phyloP scores from a whole-genome alignment of 2,329 filamentous ascomycete genomes.

The Colletotrichum ledebouriae region DNA sequence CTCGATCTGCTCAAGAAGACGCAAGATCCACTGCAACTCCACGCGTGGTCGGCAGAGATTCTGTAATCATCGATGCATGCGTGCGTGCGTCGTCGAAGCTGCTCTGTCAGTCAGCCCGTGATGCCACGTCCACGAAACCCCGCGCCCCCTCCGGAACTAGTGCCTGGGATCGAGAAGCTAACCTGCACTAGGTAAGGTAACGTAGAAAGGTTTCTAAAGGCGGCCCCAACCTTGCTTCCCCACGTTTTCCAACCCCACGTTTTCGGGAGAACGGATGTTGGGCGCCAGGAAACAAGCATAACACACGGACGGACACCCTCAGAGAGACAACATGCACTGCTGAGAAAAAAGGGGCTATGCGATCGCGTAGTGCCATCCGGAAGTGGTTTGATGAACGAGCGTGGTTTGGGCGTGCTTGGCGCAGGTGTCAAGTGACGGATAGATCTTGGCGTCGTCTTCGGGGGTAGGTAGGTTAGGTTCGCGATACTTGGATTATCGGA shows the following conservation, averaged over 20 bases:
- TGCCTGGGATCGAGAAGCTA: too few relatives aligned
- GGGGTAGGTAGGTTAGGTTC: too few relatives aligned
- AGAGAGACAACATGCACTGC: not conserved
- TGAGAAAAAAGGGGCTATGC: not conserved
- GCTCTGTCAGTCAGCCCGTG: not conserved
- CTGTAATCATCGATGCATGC: too few relatives aligned
- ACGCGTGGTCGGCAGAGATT: not conserved
- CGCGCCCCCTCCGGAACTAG: too few relatives aligned
- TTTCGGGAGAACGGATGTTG: conserved; percentile 29
- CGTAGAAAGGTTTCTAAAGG: too few relatives aligned
- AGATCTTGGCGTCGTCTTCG: not conserved
- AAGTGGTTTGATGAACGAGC: not conserved
- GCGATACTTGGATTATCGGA: too few relatives aligned
- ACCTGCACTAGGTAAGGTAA: too few relatives aligned
- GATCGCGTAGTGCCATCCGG: not conserved
- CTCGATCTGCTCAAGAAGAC: not conserved
- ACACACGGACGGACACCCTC: conserved; percentile 3
- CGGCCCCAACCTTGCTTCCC: not conserved
- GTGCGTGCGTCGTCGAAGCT: not conserved
- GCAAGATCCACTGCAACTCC: conserved; percentile 5
- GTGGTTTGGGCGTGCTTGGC: conserved; percentile 1
- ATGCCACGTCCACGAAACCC: not conserved
- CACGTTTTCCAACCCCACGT: conserved; percentile 17
- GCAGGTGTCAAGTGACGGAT: not conserved
- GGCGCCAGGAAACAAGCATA: conserved; percentile 14